phyloP scores from a whole-genome alignment of 257 asterid genomes.

The Eucommia ulmoides region DNA sequence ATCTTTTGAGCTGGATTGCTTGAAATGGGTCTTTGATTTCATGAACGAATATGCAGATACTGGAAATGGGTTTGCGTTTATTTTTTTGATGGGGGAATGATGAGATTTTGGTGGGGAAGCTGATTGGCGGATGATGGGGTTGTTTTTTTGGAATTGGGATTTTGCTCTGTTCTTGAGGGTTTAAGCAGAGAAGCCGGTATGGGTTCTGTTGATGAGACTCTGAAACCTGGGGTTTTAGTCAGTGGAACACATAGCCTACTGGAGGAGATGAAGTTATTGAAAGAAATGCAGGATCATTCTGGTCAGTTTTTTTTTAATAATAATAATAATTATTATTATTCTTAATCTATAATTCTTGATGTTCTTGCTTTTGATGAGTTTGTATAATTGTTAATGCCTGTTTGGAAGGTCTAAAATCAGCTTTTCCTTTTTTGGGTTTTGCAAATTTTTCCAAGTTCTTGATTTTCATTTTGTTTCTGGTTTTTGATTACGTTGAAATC shows the following conservation, averaged over 20 bases:
- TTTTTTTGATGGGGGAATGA: constrained; percentile 8
- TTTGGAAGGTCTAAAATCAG: not conserved
- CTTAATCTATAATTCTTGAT: too few species aligned
- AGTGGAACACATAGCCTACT: constrained; percentile 43
- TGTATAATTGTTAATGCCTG: not conserved
- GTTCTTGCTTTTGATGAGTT: too few species aligned
- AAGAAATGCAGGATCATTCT: constrained; percentile 70
- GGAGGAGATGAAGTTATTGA: constrained; percentile 73
- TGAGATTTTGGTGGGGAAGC: constrained; percentile 10
- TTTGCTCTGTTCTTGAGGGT: constrained; percentile 3
- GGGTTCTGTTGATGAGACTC: constrained; percentile 52
- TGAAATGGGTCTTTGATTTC: constrained; percentile 11
- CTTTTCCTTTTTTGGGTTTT: not conserved
- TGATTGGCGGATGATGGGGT: not conserved
- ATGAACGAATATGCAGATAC: not conserved
- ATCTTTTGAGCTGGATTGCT: not conserved
- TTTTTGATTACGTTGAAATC: too few species aligned
- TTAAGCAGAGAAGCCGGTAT: constrained; percentile 10
- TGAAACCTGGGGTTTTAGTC: constrained; percentile 41
- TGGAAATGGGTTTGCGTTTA: constrained; percentile 7
- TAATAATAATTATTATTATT: too few species aligned
- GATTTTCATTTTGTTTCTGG: not conserved
- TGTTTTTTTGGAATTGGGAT: not conserved
- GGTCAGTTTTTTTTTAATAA: constrained; percentile 25
- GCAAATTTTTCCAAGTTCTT: not conserved